Evolutionary conservation across 257 asterid genomes (phyloP).

Genomic region (Jaltomata sinuosa): DNA sequence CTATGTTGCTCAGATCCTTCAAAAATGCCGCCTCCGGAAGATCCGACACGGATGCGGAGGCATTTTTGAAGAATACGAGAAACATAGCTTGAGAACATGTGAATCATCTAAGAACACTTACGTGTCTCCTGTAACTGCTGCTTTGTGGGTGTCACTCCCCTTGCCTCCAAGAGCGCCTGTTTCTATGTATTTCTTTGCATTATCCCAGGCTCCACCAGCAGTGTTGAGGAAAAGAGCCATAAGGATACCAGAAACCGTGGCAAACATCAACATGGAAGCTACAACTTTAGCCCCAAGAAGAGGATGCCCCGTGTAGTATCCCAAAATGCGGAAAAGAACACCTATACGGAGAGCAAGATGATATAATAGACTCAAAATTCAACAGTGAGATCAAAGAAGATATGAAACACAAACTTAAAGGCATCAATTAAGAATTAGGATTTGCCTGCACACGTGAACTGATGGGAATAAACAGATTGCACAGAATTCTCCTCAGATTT

Average conservation of each 20-base stretch:
- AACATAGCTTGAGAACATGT: neutral
- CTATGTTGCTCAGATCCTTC: neutral
- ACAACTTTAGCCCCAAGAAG: constrained; percentile 98
- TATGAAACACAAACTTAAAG: neutral
- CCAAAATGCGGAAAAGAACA: constrained; percentile 70
- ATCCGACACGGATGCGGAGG: neutral
- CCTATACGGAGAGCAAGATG: constrained; percentile 31
- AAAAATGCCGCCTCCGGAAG: neutral
- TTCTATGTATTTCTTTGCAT: constrained; percentile 96
- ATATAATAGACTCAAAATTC: constrained; percentile 9
- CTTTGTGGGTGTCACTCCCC: constrained; percentile 97
- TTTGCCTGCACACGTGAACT: neutral
- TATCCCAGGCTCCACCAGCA: constrained; percentile 99
- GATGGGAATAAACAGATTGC: neutral
- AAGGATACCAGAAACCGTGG: constrained; percentile 93
- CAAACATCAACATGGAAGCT: constrained; percentile 94
- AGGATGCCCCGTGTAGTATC: constrained; percentile 87
- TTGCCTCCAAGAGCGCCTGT: constrained; percentile 98
- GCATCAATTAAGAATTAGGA: neutral
- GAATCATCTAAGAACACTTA: constrained; percentile 27
- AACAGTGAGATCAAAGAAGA: neutral
- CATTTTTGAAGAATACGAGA: neutral
- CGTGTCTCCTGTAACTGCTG: constrained; percentile 98
- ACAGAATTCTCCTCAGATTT: neutral
- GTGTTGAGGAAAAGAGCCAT: constrained; percentile 99